These are phyloP conservation scores for Meyerozyma elateridarum DNA, from an alignment of 1,139 yeast species.

Conservation along the genomic window DNA sequence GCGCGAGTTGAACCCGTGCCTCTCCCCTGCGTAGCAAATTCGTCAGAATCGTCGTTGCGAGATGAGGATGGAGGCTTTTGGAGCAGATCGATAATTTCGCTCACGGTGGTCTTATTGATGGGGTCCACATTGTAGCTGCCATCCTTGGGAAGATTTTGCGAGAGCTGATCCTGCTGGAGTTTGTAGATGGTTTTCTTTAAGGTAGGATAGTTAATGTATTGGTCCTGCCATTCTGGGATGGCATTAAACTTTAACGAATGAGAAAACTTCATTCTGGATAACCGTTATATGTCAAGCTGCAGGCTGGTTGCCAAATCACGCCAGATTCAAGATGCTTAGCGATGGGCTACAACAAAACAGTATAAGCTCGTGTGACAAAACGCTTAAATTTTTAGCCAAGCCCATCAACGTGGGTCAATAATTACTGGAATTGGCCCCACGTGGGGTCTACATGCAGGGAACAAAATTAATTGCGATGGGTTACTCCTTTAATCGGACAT, in stretches of 20 bases:
- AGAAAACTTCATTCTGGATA: conserved; percentile 60
- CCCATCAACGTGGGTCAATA: conserved; percentile 3
- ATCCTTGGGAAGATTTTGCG: conserved; percentile 20
- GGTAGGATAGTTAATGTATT: conserved; percentile 60
- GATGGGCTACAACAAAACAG: no score
- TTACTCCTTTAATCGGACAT: no score
- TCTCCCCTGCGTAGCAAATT: neutral
- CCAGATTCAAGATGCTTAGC: neutral
- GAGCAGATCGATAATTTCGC: conserved; percentile 19
- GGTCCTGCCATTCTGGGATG: conserved; percentile 76
- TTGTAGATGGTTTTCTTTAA: conserved; percentile 58
- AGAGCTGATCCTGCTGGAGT: conserved; percentile 37
- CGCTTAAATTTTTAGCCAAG: no score
- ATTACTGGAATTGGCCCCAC: conserved; percentile 3
- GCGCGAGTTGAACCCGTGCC: conserved; percentile 1
- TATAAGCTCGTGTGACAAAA: conserved; percentile 4
- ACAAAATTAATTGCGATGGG: neutral
- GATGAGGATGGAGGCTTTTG: conserved; percentile 7
- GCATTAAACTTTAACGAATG: conserved; percentile 74
- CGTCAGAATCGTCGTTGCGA: conserved; percentile 1
- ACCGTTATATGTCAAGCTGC: conserved; percentile 1
- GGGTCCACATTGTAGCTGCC: conserved; percentile 20
- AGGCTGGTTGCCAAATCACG: neutral
- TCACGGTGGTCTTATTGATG: conserved; percentile 22
- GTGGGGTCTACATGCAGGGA: conserved; percentile 1